phyloP scores from a whole-genome alignment of 352 stramenopile genomes.

The Globisporangium canariense region DNA sequence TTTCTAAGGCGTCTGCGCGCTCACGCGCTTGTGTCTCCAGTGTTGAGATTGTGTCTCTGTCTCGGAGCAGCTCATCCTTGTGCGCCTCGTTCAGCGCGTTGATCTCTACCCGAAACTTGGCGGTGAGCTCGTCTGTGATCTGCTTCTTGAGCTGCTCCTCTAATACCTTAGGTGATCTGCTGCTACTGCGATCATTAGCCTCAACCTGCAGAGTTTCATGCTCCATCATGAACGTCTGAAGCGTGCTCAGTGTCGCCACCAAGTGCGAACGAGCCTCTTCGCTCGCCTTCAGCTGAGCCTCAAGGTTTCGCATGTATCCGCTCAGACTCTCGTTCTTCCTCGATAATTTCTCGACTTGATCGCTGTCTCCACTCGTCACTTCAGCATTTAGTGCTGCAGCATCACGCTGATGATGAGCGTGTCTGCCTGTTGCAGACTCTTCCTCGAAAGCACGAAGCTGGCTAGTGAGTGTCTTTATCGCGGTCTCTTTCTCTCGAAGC shows the following conservation, averaged over 20 bases:
- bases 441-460: not conserved
- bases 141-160: not conserved
- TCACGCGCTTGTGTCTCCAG: slow-evolving; percentile 32
- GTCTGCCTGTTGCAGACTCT: not conserved
- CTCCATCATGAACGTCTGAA: slow-evolving; percentile 28
- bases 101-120: slow-evolving; percentile 18
- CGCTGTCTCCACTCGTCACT: not conserved
- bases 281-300: slow-evolving; percentile 58
- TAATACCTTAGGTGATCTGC: not conserved
- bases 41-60: slow-evolving; percentile 16
- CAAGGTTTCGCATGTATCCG: slow-evolving; percentile 27
- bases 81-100: slow-evolving; percentile 4
- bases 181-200: not conserved
- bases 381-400: not conserved
- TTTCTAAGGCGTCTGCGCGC: slow-evolving; percentile 17
- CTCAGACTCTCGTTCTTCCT: slow-evolving; percentile 13
- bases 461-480: slow-evolving; percentile 9
- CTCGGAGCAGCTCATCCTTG: slow-evolving; percentile 5
- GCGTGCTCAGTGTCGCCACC: slow-evolving; percentile 45
- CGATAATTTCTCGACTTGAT: not conserved
- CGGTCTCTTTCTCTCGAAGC: slow-evolving; percentile 18
- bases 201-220: not conserved
- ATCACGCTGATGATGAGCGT: not conserved
- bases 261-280: slow-evolving; percentile 63
- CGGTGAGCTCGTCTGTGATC: slow-evolving; percentile 4